Conservation (phyloP, 306 rosid genomes). For the Fagus sylvatica region DNA sequence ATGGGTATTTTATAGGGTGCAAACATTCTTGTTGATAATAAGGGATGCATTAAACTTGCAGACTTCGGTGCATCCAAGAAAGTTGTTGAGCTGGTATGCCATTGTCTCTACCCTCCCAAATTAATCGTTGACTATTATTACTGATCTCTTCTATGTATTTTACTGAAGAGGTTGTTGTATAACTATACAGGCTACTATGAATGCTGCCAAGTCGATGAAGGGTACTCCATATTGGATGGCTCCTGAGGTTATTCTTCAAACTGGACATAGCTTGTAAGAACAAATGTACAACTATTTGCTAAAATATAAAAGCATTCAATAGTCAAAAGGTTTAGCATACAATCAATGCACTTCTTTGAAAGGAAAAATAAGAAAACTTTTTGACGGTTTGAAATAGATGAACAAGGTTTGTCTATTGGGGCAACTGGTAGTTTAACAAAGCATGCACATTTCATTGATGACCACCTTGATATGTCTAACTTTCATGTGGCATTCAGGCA, state of each 20-base stretch:
- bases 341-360: background rate
- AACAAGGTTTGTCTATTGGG: background rate
- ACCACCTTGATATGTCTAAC: background rate
- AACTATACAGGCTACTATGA: conserved; percentile 74
- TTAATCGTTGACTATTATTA: conserved; percentile 21
- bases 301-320: background rate
- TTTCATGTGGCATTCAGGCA: background rate
- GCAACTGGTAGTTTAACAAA: conserved; percentile 10
- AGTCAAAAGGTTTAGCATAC: conserved; percentile 9
- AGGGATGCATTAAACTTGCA: conserved; percentile 95
- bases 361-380: background rate
- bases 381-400: conserved; percentile 2
- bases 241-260: conserved; percentile 93
- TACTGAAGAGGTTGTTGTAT: conserved; percentile 17
- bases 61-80: conserved; percentile 97
- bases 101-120: conserved; percentile 13
- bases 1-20: conserved; percentile 66
- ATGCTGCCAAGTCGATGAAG: conserved; percentile 92
- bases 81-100: conserved; percentile 88
- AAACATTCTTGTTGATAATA: conserved; percentile 93
- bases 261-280: conserved; percentile 95
- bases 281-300: conserved; percentile 1
- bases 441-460: background rate
- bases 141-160: conserved; percentile 11
- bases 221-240: conserved; percentile 99